Percentiles rank a stretch among this genome's conserved stretches.
These are phyloP conservation scores for Fraxinus albicans DNA, from an alignment of 305 asterid species.

Conservation along the genomic window DNA sequence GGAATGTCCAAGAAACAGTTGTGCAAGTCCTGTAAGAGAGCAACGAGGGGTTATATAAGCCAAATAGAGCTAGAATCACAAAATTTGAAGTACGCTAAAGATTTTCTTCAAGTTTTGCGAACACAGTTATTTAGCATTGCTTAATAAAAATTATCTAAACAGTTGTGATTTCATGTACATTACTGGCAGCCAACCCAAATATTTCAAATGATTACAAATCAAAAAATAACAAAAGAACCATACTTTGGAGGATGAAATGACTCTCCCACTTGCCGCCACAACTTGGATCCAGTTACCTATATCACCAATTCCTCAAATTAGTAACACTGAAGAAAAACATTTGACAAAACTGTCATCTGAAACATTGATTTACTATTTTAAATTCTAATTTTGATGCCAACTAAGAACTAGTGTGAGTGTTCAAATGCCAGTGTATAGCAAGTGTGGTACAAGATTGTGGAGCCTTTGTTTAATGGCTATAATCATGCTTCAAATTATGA, in stretches of 20 bases:
- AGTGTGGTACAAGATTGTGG: not conserved
- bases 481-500: not conserved
- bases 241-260: slow-evolving; percentile 98
- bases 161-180: not conserved
- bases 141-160: not conserved
- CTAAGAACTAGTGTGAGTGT: not conserved
- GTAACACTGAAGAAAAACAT: slow-evolving; percentile 10
- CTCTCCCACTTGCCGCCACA: slow-evolving; percentile 99
- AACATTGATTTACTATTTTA: not conserved
- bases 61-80: not conserved
- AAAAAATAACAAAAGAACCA: slow-evolving; percentile 18
- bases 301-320: slow-evolving; percentile 21
- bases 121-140: not conserved
- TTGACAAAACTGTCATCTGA: slow-evolving; percentile 16
- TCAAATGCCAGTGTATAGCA: not conserved
- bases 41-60: not conserved
- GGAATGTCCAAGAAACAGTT: slow-evolving; percentile 98
- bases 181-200: not conserved
- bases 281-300: slow-evolving; percentile 92
- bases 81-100: not conserved
- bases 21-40: slow-evolving; percentile 82
- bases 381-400: not conserved
- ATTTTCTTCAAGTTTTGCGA: not conserved
- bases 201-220: not conserved
- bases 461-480: not conserved